Evolutionary conservation across 2,329 filamentous ascomycete species (phyloP).

Genomic region (Monilinia polystroma): DNA sequence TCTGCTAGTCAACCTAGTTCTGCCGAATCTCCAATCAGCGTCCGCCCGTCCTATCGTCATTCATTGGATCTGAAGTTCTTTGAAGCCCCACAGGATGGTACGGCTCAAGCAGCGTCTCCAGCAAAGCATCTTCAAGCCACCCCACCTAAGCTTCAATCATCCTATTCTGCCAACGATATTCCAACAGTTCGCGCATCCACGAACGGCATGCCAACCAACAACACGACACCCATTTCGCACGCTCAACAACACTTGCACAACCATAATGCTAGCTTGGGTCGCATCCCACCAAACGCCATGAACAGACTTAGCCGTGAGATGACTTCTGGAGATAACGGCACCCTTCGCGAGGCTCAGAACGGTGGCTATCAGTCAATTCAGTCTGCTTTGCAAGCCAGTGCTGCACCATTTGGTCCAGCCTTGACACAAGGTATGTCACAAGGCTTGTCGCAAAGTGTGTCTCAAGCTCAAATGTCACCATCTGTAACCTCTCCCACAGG

Average conservation of each 20-base stretch:
- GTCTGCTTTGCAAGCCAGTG: constrained; percentile 76
- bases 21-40: constrained; percentile 48
- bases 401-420: constrained; percentile 73
- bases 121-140: constrained; percentile 56
- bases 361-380: constrained; percentile 59
- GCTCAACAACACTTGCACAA: constrained; percentile 61
- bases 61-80: constrained; percentile 56
- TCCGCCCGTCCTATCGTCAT: constrained; percentile 53
- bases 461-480: constrained; percentile 35
- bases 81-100: constrained; percentile 41
- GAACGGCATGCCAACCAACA: constrained; percentile 35
- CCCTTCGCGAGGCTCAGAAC: constrained; percentile 45
- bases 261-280: constrained; percentile 79
- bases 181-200: constrained; percentile 69
- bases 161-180: constrained; percentile 87
- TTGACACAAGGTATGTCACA: constrained; percentile 47
- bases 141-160: constrained; percentile 76
- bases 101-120: constrained; percentile 43
- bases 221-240: constrained; percentile 53
- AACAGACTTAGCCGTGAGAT: constrained; percentile 74
- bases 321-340: constrained; percentile 37
- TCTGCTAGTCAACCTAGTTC: constrained; percentile 41
- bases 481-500: constrained; percentile 34
- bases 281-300: constrained; percentile 67
- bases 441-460: constrained; percentile 40